Conservation (phyloP, 208 protist species). For the Angomonas desouzai region DNA sequence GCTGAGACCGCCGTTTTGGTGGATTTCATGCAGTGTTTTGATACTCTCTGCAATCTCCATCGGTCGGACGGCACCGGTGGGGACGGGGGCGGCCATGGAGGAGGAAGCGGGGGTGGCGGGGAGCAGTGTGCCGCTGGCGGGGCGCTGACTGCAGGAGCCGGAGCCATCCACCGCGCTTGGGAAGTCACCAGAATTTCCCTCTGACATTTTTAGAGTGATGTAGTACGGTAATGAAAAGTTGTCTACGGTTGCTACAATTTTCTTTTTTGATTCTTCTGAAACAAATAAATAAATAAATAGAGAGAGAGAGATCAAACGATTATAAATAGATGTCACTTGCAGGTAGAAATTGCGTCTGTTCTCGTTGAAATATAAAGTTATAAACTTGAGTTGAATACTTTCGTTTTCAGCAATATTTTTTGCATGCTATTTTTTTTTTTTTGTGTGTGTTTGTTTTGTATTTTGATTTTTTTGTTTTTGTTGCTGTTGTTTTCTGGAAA, state of each 20-base stretch:
- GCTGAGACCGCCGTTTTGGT: constrained; percentile 61
- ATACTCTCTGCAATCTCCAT: constrained; percentile 66
- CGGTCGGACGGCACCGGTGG: constrained; percentile 16
- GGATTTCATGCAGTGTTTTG: constrained; percentile 57
- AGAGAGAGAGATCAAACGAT: constrained; percentile 5
- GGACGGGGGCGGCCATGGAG: background rate
- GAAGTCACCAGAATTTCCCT: background rate
- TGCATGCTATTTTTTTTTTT: too few relatives aligned
- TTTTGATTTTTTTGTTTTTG: constrained; percentile 3
- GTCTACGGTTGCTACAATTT: background rate
- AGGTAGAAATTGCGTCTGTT: too few relatives aligned
- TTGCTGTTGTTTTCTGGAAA: background rate
- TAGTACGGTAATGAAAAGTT: too few relatives aligned
- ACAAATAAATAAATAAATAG: constrained; percentile 15
- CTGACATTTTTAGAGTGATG: background rate
- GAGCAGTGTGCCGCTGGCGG: background rate
- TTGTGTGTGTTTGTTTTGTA: constrained; percentile 9
- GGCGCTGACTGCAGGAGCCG: background rate
- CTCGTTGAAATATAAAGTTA: too few relatives aligned
- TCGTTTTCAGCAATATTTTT: too few relatives aligned
- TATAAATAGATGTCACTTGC: too few relatives aligned
- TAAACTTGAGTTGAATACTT: too few relatives aligned
- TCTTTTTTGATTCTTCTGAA: constrained; percentile 1
- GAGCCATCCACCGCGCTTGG: background rate
- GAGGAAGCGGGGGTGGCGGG: background rate